Evolutionary conservation across 208 protist genomes (phyloP), one percentile per base, ranked within the genome.

Genomic region (Acanthamoeba comandoni): DNA sequence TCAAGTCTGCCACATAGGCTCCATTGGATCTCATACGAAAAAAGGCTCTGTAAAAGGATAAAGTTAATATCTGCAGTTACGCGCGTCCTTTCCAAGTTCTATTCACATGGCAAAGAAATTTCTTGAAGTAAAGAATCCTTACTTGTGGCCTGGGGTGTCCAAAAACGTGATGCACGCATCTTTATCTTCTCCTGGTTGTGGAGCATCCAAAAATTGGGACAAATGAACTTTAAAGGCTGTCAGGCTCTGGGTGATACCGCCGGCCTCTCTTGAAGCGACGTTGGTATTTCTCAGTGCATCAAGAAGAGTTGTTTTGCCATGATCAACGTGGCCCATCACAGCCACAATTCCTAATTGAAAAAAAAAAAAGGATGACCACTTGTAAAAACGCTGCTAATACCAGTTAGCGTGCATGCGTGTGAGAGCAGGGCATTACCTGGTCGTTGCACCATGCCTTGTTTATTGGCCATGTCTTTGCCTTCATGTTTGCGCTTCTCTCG

Each of bases 161-260:
- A 99, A 97, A 91, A 99, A 99, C 0, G 98, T 99, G 67, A 99
- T 96, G 19, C 9, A 29, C 1, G 19, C 0, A 19, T 48, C 71
- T 12, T 0, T 65, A 0, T 22, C 8, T 57, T 91, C 19, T 2
- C 52, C 39, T 0, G 93, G 90, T 48, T 94, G 53, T 51, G 13
- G 31, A 26, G 77, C 2, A 3, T 26, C 29, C 48, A 75, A 17
- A 52, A 73, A 69, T 29, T 60, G 82, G 13, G 57, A 55, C 22
- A 90, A n/a, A 0, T 31, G 15, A n/a, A 90, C 89, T 62, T 31
- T 52, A 48, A 94, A 99, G 8, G 97, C 98, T 64, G 97, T 98
- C 73, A 99, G 97, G 85, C 97, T 96, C 93, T 99, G 98, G 48
- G 98, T 99, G 91, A 99, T 99, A n/a, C 98, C 98, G 55, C 98